These are phyloP conservation scores for Kockovaella imperatae DNA, from an alignment of 768 basidiomycete species.

Conservation along the genomic window DNA sequence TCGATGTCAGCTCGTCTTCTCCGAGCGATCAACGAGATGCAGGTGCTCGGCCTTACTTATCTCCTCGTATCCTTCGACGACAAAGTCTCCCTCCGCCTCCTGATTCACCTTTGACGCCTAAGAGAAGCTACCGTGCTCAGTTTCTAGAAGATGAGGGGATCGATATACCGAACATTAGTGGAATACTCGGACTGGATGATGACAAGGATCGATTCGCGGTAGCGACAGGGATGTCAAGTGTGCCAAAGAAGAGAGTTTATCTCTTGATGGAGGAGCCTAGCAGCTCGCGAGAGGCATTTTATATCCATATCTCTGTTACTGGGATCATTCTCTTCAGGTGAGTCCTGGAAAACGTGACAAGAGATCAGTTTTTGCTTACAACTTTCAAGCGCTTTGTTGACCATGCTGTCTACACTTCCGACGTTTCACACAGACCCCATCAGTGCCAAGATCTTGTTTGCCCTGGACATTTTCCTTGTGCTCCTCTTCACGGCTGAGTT, in stretches of 20 bases:
- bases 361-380: neutral
- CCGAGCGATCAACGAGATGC: too few relatives aligned
- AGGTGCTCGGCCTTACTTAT: neutral
- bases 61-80: neutral
- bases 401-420: conserved; percentile 44
- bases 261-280: conserved; percentile 72
- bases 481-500: conserved; percentile 79
- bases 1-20: conserved; percentile 20
- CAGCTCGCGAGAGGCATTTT: conserved; percentile 65
- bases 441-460: conserved; percentile 69
- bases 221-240: conserved; percentile 25
- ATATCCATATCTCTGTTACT: conserved; percentile 64
- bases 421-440: conserved; percentile 47
- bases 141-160: conserved; percentile 27
- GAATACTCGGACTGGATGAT: conserved; percentile 40
- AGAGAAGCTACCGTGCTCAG: conserved; percentile 5
- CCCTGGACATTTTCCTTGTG: conserved; percentile 75
- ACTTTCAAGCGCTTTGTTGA: conserved; percentile 38
- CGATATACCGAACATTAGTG: conserved; percentile 39
- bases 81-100: neutral
- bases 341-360: conserved; percentile 1
- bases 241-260: conserved; percentile 61
- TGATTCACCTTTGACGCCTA: neutral
- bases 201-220: conserved; percentile 41
- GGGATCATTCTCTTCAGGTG: conserved; percentile 57